These are phyloP conservation scores for Solioccasus polychromus DNA, from an alignment of 768 basidiomycete species.

Conservation along the genomic window DNA sequence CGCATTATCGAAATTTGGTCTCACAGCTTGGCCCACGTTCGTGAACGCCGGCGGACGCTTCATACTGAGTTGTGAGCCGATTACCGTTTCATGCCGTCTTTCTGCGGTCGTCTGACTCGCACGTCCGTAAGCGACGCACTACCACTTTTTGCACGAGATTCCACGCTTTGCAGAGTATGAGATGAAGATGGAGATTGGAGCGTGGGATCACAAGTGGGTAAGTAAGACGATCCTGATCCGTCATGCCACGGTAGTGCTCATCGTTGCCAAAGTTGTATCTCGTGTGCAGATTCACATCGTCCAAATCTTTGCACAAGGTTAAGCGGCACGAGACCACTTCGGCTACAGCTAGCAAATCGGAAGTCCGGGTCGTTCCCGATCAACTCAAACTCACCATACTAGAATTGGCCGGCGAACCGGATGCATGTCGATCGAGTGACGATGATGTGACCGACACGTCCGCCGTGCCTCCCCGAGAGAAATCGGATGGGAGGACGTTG, in stretches of 20 bases:
- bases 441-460: not conserved
- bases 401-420: no score
- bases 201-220: conserved; percentile 84
- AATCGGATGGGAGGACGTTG: conserved; percentile 50
- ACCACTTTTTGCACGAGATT: conserved; percentile 68
- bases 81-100: no score
- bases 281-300: conserved; percentile 1
- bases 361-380: no score
- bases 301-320: no score
- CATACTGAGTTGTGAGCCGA: conserved; percentile 46
- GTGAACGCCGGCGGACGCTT: conserved; percentile 61
- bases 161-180: conserved; percentile 61
- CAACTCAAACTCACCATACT: no score
- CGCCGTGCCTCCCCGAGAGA: conserved; percentile 12
- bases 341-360: no score
- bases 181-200: conserved; percentile 50
- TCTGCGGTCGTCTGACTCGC: no score
- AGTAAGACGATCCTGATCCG: conserved; percentile 14
- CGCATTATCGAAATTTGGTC: no score
- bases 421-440: not conserved
- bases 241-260: not conserved
- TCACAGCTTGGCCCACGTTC: conserved; percentile 58
- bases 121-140: conserved; percentile 53
- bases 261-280: not conserved
- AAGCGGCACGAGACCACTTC: no score